These are phyloP conservation scores for Xenoacremonium recifei DNA, from an alignment of 2,329 filamentous ascomycete species.

Conservation along the genomic window DNA sequence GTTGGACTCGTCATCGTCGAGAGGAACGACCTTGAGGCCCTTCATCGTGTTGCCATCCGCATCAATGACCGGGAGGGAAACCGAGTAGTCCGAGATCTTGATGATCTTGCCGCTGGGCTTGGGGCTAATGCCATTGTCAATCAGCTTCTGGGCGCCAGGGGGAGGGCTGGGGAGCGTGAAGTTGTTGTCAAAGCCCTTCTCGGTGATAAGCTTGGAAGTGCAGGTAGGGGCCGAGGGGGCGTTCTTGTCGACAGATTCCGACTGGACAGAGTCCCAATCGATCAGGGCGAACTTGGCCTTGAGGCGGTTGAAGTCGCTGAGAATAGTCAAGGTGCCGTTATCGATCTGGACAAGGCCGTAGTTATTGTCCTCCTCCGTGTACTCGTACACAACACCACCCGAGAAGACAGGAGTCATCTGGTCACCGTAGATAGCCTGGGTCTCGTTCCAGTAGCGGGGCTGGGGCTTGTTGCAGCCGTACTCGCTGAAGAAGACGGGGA, in stretches of 20 bases:
- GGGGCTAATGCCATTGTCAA: constrained; percentile 70
- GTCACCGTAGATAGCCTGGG: constrained; percentile 66
- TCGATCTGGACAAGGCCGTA: constrained; percentile 65
- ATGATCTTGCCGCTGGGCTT: constrained; percentile 68
- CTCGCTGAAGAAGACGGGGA: constrained; percentile 82
- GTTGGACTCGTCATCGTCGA: constrained; percentile 46
- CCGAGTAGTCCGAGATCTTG: constrained; percentile 61
- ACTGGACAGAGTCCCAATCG: constrained; percentile 66
- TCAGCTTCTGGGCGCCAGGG: constrained; percentile 66
- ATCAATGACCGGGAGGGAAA: constrained; percentile 44
- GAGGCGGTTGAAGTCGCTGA: constrained; percentile 70
- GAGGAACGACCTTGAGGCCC: constrained; percentile 46
- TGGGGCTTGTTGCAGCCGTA: constrained; percentile 72
- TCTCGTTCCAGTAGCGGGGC: constrained; percentile 76
- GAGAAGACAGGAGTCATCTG: constrained; percentile 69
- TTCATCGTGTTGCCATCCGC: constrained; percentile 40
- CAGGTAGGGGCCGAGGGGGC: constrained; percentile 60
- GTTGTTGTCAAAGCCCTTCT: constrained; percentile 68
- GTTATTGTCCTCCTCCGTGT: constrained; percentile 66
- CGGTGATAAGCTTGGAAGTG: constrained; percentile 62
- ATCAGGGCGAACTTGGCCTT: constrained; percentile 73
- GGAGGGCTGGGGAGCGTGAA: constrained; percentile 75
- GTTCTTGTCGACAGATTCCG: constrained; percentile 55
- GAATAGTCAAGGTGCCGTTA: constrained; percentile 55
- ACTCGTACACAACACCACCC: constrained; percentile 81